Evolutionary conservation across 345 rosid species (phyloP).

Genomic region (Physaria fendleri): DNA sequence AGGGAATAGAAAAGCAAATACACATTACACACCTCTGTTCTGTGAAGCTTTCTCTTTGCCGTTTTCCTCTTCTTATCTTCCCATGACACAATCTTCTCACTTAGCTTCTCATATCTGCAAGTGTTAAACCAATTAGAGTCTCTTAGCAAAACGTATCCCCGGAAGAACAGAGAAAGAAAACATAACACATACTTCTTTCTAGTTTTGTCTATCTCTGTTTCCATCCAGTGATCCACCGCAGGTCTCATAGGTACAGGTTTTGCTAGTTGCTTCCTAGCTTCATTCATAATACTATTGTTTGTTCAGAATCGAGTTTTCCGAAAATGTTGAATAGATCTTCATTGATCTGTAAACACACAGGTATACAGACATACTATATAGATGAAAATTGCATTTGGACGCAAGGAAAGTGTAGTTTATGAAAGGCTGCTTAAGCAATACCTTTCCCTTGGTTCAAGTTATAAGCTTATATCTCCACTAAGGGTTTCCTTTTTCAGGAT

Average conservation of each 20-base stretch:
- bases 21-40: slow-evolving; percentile 45
- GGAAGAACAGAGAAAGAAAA: not conserved
- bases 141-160: no score
- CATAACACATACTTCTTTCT: slow-evolving; percentile 36
- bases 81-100: slow-evolving; percentile 46
- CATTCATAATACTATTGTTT: slow-evolving; percentile 5
- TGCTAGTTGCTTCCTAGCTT: not conserved
- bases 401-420: slow-evolving; percentile 22
- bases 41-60: slow-evolving; percentile 42
- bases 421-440: slow-evolving; percentile 19
- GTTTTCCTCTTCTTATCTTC: slow-evolving; percentile 50
- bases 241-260: not conserved
- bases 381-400: not conserved
- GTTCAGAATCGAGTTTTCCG: not conserved
- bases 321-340: not conserved
- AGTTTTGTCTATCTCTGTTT: slow-evolving; percentile 43
- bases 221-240: slow-evolving; percentile 56
- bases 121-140: slow-evolving; percentile 8
- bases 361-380: no score
- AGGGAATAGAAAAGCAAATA: not conserved
- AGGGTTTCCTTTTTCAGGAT: slow-evolving; percentile 10
- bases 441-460: slow-evolving; percentile 21
- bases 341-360: no score
- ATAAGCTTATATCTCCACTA: not conserved
- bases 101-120: slow-evolving; percentile 50